Evolutionary conservation across 2,329 filamentous ascomycete species (phyloP).

Genomic region (Diaporthe nobilis): DNA sequence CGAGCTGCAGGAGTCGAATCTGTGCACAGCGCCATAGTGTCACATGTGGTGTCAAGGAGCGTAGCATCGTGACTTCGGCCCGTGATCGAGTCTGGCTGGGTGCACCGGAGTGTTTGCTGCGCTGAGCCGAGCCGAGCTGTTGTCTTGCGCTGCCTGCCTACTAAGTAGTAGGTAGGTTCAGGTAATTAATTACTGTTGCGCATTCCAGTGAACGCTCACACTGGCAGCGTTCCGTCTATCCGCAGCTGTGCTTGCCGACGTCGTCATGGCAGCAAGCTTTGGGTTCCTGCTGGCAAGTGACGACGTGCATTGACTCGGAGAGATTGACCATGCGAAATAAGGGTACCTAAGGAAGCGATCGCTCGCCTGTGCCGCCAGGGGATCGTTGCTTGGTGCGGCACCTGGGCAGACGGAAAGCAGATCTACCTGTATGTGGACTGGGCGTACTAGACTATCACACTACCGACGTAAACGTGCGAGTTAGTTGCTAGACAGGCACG

Average conservation of each 20-base stretch:
- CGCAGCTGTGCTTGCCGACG: background rate
- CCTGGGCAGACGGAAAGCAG: slow-evolving; percentile 24
- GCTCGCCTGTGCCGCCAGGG: slow-evolving; percentile 24
- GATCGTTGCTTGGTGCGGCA: slow-evolving; percentile 27
- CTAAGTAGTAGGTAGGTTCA: too few relatives aligned
- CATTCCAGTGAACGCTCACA: background rate
- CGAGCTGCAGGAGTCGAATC: slow-evolving; percentile 22
- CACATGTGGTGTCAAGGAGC: slow-evolving; percentile 28
- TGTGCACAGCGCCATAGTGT: slow-evolving; percentile 32
- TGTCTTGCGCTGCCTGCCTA: background rate
- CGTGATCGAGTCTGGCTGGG: slow-evolving; percentile 20
- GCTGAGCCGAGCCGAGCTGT: background rate
- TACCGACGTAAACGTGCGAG: background rate
- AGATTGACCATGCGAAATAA: slow-evolving; percentile 30
- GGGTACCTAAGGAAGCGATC: slow-evolving; percentile 9
- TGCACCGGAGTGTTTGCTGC: background rate
- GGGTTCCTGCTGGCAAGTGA: slow-evolving; percentile 20
- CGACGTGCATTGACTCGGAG: slow-evolving; percentile 29
- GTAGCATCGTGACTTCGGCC: slow-evolving; percentile 33
- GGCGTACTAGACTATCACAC: slow-evolving; percentile 15
- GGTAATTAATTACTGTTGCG: background rate
- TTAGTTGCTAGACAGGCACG: slow-evolving; percentile 19
- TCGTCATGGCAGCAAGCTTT: slow-evolving; percentile 22
- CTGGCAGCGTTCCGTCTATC: background rate
- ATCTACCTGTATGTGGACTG: slow-evolving; percentile 24